phyloP scores from a whole-genome alignment of 805 yeast species.

The Metschnikowia colocasiae region DNA sequence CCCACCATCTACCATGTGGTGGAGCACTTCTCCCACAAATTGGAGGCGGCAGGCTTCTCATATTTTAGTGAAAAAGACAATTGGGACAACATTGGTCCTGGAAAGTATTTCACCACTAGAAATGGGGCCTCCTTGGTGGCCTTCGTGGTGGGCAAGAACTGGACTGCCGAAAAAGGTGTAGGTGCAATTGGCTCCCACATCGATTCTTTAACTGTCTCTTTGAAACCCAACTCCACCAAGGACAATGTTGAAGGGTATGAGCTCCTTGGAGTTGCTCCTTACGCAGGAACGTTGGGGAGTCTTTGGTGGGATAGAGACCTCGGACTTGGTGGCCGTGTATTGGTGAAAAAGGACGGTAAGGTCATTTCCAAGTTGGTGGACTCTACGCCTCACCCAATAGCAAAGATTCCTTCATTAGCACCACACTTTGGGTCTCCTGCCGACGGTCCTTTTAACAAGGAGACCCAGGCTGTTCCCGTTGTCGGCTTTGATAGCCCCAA shows the following conservation, averaged over 20 bases:
- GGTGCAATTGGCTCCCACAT: conserved; percentile 74
- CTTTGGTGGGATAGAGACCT: conserved; percentile 85
- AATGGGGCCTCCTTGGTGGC: conserved; percentile 68
- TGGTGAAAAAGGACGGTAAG: conserved; percentile 41
- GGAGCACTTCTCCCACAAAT: conserved; percentile 42
- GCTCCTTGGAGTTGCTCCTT: conserved; percentile 78
- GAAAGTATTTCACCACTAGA: conserved; percentile 64
- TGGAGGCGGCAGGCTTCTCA: conserved; percentile 59
- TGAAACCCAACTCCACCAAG: conserved; percentile 71
- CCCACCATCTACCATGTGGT: conserved; percentile 80
- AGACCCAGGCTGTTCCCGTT: conserved; percentile 76
- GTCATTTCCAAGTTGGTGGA: conserved; percentile 46
- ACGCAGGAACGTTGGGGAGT: conserved; percentile 63
- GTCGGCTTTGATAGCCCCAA: conserved; percentile 51
- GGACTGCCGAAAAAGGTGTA: conserved; percentile 62
- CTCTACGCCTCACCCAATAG: conserved; percentile 67
- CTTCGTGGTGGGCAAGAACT: conserved; percentile 61
- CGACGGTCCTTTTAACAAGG: conserved; percentile 68
- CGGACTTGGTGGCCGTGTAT: conserved; percentile 76
- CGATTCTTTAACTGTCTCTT: conserved; percentile 63
- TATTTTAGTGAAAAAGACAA: conserved; percentile 60
- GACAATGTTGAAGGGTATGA: conserved; percentile 67
- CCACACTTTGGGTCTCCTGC: conserved; percentile 80
- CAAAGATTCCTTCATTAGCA: conserved; percentile 79
- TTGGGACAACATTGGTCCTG: conserved; percentile 48